Evolutionary conservation across 805 yeast species (phyloP).

Genomic region (Myxozyma mucilagina): DNA sequence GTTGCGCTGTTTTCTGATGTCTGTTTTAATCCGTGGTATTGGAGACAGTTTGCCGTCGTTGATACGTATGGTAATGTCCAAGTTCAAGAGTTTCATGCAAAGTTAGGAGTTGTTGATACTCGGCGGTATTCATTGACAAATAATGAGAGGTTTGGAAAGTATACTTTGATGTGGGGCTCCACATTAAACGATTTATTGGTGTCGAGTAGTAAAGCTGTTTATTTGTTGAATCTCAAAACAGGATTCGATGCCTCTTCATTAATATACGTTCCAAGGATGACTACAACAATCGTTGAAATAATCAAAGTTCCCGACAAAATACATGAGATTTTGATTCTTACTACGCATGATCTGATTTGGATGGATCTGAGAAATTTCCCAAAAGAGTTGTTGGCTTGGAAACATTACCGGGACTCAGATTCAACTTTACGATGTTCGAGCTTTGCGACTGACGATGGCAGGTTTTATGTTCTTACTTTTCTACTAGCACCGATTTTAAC

Average conservation of each 20-base stretch:
- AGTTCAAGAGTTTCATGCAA: neutral
- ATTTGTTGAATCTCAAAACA: conserved; percentile 17
- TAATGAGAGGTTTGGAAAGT: neutral
- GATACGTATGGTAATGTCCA: conserved; percentile 45
- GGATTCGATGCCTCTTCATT: neutral
- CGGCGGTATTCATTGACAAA: neutral
- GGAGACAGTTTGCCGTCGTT: conserved; percentile 40
- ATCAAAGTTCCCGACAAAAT: conserved; percentile 30
- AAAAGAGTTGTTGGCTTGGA: conserved; percentile 66
- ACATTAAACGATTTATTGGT: conserved; percentile 20
- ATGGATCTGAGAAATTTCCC: conserved; percentile 43
- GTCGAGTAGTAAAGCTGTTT: conserved; percentile 5
- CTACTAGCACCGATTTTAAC: conserved; percentile 36
- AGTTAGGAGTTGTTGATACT: neutral
- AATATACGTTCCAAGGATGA: neutral
- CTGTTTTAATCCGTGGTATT: conserved; percentile 42
- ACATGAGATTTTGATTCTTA: conserved; percentile 53
- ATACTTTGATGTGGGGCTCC: conserved; percentile 22
- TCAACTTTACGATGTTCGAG: conserved; percentile 51
- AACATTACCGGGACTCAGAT: conserved; percentile 57
- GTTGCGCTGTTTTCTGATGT: conserved; percentile 39
- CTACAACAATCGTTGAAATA: conserved; percentile 11
- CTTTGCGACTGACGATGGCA: conserved; percentile 7
- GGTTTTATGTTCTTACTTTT: conserved; percentile 34
- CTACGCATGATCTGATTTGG: conserved; percentile 67